phyloP scores from a whole-genome alignment of 495 filamentous ascomycete genomes.

The Lasiosphaeriaceae sp. region DNA sequence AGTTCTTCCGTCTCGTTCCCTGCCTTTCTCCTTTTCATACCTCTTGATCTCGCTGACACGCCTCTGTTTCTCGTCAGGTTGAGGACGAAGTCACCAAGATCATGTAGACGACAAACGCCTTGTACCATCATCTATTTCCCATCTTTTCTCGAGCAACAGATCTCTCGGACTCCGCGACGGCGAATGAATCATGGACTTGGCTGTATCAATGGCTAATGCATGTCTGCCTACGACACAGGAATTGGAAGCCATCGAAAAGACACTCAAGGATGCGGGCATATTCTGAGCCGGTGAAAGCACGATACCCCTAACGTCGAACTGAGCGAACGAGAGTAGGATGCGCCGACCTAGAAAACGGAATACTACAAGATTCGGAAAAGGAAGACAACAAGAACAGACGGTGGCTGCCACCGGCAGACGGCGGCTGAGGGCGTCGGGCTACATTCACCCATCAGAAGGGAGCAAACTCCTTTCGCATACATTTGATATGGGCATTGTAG shows the following conservation, averaged over 20 bases:
- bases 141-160: slow-evolving; percentile 9
- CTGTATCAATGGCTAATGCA: slow-evolving; percentile 19
- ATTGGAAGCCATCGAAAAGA: slow-evolving; percentile 26
- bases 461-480: slow-evolving; percentile 36
- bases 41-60: slow-evolving; percentile 52
- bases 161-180: slow-evolving; percentile 6
- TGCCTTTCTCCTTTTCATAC: slow-evolving; percentile 1
- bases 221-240: slow-evolving; percentile 30
- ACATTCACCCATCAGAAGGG: slow-evolving; percentile 35
- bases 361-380: background rate
- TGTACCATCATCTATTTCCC: slow-evolving; percentile 13
- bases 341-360: background rate
- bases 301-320: slow-evolving; percentile 3
- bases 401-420: background rate
- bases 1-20: background rate
- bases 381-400: background rate
- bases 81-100: slow-evolving; percentile 96
- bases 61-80: slow-evolving; percentile 59
- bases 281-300: slow-evolving; percentile 25
- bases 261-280: slow-evolving; percentile 36
- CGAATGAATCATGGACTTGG: slow-evolving; percentile 1
- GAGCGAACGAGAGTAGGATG: background rate
- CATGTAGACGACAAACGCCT: slow-evolving; percentile 59
- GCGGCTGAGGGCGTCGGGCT: slow-evolving; percentile 16
- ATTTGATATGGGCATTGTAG: slow-evolving; percentile 35